Evolutionary conservation across 345 rosid species (phyloP), one percentile per base, ranked within the genome.

Genomic region (Gynandropsis gynandra): DNA sequence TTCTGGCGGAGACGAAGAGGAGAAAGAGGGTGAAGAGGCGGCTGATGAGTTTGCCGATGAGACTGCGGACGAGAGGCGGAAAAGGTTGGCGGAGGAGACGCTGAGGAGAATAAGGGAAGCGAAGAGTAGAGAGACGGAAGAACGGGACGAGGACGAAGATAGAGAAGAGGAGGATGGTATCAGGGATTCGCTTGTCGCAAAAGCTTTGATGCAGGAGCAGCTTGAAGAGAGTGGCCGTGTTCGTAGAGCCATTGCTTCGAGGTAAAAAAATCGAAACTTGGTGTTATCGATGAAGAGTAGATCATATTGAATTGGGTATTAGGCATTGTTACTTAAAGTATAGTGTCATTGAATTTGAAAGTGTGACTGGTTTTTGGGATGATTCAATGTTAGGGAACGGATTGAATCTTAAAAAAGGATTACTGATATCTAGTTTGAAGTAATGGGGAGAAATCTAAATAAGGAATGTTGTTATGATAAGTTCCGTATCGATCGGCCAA

Each of bases 171-270:
- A 52, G 47, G 96, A 80, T 35, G 92, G 74, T 0, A 72, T 48
- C 37, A 68, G 76, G 53, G 90, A 86, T 76, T 65, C 85, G 9
- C 62, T 62, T 39, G 85, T 88, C 8, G 78, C 69, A 3, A 75
- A 72, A 61, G 66, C 68, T 52, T 67, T 93, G 87, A 74, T 80
- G 77, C 74, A 83, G 76, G 80, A 81, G 65, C 99, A 93, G 80
- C 78, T 74, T 6, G 95, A 85, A 65, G 97, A 85, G n/a, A 85
- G 84, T 68, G 99, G 97, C 10, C 61, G 99, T 42, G 70, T 74
- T 63, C 75, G 84, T 54, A 78, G 81, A 72, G 71, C 46, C 27
- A 51, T 93, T 52, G 87, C 96, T 55, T 85, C 89, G 2, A 81
- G 94, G 99, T 88, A 70, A 66, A 35, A 37, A 10, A 24, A n/a